Conservation (phyloP, 106 monocot species). For the Cymbidium sinense region DNA sequence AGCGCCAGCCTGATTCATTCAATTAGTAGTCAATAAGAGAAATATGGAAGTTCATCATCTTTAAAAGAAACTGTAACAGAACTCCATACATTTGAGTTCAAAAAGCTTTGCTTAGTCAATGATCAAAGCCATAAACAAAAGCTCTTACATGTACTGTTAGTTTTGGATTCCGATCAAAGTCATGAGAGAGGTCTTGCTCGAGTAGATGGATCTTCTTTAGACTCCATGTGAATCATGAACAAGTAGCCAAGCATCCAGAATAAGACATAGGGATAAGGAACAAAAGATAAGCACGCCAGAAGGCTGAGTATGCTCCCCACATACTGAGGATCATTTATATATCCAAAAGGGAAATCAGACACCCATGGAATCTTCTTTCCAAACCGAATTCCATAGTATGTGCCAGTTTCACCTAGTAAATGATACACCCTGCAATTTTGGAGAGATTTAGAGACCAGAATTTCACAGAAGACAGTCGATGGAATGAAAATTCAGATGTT, state of each 20-base stretch:
- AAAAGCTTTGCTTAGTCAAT: too few relatives aligned
- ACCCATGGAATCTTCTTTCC: conserved; percentile 90
- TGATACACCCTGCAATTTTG: conserved; percentile 72
- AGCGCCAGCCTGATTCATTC: too few relatives aligned
- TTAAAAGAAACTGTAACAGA: too few relatives aligned
- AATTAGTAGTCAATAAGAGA: too few relatives aligned
- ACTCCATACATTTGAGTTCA: too few relatives aligned
- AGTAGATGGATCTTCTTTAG: conserved; percentile 56
- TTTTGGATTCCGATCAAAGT: not conserved
- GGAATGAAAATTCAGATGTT: too few relatives aligned
- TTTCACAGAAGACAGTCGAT: too few relatives aligned
- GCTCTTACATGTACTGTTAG: too few relatives aligned
- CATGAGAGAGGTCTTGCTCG: conserved; percentile 52
- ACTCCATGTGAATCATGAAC: conserved; percentile 73
- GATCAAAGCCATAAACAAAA: too few relatives aligned
- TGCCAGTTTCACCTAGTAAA: conserved; percentile 80
- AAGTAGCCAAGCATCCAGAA: conserved; percentile 78
- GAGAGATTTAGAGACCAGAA: not conserved
- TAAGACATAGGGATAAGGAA: conserved; percentile 55
- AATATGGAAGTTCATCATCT: too few relatives aligned
- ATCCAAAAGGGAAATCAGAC: conserved; percentile 82
- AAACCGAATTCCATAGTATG: conserved; percentile 86
- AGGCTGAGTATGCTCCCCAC: conserved; percentile 82
- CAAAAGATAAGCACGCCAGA: conserved; percentile 57
- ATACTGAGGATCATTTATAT: conserved; percentile 93